Conservation (phyloP, 2,329 filamentous ascomycete genomes). For the Aureobasidium vineae region DNA sequence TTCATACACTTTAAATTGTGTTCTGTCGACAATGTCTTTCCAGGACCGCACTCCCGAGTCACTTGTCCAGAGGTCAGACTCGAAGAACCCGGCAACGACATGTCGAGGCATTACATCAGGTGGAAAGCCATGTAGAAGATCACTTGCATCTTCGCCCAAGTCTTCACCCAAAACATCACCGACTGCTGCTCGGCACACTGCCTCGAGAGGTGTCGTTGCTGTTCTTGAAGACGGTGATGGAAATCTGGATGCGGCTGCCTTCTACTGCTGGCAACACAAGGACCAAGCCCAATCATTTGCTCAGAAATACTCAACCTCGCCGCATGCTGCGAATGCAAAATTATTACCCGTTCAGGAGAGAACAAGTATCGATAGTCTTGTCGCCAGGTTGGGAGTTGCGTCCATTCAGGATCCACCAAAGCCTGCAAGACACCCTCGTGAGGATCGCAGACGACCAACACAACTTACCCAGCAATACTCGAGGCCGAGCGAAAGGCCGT, state of each 20-base stretch:
- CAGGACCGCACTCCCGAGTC: slow-evolving; percentile 68
- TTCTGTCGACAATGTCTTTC: slow-evolving; percentile 5
- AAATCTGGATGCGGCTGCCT: slow-evolving; percentile 54
- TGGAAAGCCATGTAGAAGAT: slow-evolving; percentile 79
- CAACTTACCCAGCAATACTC: slow-evolving; percentile 4
- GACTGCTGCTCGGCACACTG: slow-evolving; percentile 30
- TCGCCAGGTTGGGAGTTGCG: slow-evolving; percentile 65
- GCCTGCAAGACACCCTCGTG: neutral
- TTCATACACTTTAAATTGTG: neutral
- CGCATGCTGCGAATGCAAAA: neutral
- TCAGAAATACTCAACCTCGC: slow-evolving; percentile 33
- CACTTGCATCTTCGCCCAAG: slow-evolving; percentile 54
- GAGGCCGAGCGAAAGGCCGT: neutral
- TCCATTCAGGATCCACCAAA: slow-evolving; percentile 8
- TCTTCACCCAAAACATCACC: slow-evolving; percentile 38
- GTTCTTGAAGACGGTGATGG: slow-evolving; percentile 53
- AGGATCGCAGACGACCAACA: neutral
- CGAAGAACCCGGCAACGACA: slow-evolving; percentile 76
- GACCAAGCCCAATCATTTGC: slow-evolving; percentile 65
- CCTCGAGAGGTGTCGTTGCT: slow-evolving; percentile 41
- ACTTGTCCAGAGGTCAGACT: slow-evolving; percentile 74
- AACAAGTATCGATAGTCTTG: slow-evolving; percentile 82
- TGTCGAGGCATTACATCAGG: slow-evolving; percentile 82
- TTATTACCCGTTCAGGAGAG: slow-evolving; percentile 53
- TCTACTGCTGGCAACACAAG: slow-evolving; percentile 95